Evolutionary conservation across 306 rosid species (phyloP).

Genomic region (Vigna hirtella): DNA sequence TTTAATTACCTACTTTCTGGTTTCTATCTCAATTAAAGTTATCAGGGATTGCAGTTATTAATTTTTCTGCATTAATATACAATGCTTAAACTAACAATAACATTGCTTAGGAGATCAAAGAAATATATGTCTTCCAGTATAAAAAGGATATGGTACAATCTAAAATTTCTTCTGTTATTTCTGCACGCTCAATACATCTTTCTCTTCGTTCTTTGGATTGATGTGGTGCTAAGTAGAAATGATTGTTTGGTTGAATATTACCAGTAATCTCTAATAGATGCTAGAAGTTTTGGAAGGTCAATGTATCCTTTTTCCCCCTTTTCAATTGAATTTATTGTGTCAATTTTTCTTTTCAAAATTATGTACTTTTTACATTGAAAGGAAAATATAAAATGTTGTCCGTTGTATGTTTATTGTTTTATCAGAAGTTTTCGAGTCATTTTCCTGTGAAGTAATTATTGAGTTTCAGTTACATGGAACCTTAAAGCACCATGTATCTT

Average conservation of each 20-base stretch:
- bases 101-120: neutral
- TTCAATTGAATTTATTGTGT: neutral
- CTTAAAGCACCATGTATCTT: neutral
- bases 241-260: constrained; percentile 5
- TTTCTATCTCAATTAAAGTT: neutral
- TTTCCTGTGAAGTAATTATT: neutral
- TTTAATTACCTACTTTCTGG: neutral
- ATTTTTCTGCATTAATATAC: neutral
- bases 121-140: neutral
- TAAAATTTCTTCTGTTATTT: too few species aligned
- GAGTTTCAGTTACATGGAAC: constrained; percentile 18
- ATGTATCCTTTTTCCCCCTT: neutral
- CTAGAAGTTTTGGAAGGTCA: neutral
- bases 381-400: neutral
- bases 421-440: too few species aligned
- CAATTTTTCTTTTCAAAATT: constrained; percentile 10
- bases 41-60: neutral
- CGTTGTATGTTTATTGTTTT: neutral
- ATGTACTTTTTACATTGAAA: neutral
- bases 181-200: too few species aligned
- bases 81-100: neutral
- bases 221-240: neutral
- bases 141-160: too few species aligned
- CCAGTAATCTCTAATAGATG: neutral
- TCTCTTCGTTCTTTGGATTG: neutral